A percentile compares a stretch with the other conserved stretches of the same genome.
phyloP scores from a whole-genome alignment of 2,329 filamentous ascomycete genomes.

The Trichophyton mentagrophytes region DNA sequence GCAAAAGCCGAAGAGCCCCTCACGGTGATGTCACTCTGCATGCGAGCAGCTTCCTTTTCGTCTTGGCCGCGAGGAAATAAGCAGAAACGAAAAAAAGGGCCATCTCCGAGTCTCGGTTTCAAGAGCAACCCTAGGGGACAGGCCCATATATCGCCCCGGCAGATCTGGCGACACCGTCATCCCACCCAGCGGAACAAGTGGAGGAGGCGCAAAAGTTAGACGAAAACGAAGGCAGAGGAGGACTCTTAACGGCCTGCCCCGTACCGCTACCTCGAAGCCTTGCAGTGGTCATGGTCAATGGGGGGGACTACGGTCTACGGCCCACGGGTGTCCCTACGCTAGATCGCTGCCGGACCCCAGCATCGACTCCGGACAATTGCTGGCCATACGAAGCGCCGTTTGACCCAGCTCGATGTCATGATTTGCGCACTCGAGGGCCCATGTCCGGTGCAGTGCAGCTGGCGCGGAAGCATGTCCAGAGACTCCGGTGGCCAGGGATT shows the following conservation, averaged over 20 bases:
- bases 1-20: not conserved
- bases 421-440: not conserved
- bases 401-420: not conserved
- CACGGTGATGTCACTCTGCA: not conserved
- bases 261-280: not conserved
- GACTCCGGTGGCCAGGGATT: conserved; percentile 1
- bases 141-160: not conserved
- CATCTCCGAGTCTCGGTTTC: not conserved
- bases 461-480: not conserved
- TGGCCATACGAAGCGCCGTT: conserved; percentile 2
- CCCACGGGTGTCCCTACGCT: not conserved
- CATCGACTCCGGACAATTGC: not conserved
- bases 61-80: not conserved
- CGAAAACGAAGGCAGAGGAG: not conserved
- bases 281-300: not conserved
- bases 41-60: not conserved
- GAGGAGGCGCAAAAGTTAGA: not conserved
- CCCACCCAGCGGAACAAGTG: not conserved
- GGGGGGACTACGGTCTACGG: not conserved
- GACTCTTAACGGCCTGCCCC: not conserved
- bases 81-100: not conserved
- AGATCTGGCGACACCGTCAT: not conserved
- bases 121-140: not conserved
- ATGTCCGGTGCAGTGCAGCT: not conserved
- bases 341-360: not conserved